Base-by-base conservation (phyloP, 805 yeast genomes). In the Ascoidea rubescens region DNA sequence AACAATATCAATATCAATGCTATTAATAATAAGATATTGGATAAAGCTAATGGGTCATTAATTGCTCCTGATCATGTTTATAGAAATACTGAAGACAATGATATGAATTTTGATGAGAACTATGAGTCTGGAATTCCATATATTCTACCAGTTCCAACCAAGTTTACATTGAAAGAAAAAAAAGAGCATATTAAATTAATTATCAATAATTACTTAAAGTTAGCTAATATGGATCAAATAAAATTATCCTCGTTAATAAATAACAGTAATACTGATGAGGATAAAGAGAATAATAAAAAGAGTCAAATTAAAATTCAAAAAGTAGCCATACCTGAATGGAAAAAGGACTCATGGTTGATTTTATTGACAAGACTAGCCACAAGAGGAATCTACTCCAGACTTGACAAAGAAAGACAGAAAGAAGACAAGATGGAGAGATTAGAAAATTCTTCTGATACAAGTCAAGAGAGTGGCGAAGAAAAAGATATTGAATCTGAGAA, bases 361-460 rank as follows among this genome's bases (percentile, higher is more conserved):
- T 61, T 91, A 12, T 69, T 90, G 46, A 78, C 88, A 1, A 72
- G 98, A 62, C 66, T 89, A 48, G 86, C 93, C 0, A 82, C 96
- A 0, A 72, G 99, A 58, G 99, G 97, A 0, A 71, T 86, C 57
- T 69, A 57, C 31, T 5, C 50, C 42, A 55, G 48, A 43, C 51
- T 31, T 53, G 52, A 50, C 48, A 28, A 51, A 4, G 53, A 50
- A 37, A 60, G 56, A 2, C 1, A 58, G 60, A 44, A 55, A 47
- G 5, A 67, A 55, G 3, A 21, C 28, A 21, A 21, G 28, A 21
- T 21, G 28, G 28, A 21, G 28, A 21, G 3, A 21, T 21, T 21
- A 3, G 28, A 21, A 21, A 21, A 21, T 3, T 21, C 28, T 21
- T 21, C 28, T 21, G 28, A 21, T 21, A 21, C 2, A 21, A 21